Evolutionary conservation across 148 eudicot genomes (phyloP), one percentile per base, ranked within the genome.

Genomic region (Camellia sinensis): DNA sequence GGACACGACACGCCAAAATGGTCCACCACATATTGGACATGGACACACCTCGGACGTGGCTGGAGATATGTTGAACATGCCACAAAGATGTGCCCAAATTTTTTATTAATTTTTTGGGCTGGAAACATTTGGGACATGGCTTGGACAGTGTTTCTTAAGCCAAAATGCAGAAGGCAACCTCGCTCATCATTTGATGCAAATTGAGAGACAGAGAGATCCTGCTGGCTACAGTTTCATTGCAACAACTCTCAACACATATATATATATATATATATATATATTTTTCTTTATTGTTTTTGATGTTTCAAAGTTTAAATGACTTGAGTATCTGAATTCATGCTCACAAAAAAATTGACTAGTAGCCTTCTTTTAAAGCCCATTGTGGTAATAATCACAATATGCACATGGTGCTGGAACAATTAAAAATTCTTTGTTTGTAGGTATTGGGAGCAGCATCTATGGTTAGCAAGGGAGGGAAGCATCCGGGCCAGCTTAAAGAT

Each of bases 401-500:
- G 0, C 67, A 56, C 37, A 14, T 14, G 14, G 18, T 44, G 12
- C 45, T 76, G 18, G 45, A 37, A 22, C 67, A 43, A 74, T n/a
- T 17, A 8, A 44, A 81, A 54, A 69, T 59, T 21, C 17, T 4
- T 72, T 41, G 4, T 71, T 60, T 87, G 80, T 89, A 95, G 98
- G 99, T 97, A 60, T 75, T 97, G 60, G 97, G 97, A 84, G 99
- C 98, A 67, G 98, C 98, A 82, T 78, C 94, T 66, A 92, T 97
- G 97, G 99, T 84, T 10, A 78, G 81, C 63, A 79, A 82, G 41
- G 82, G 84, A 12, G 95, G 97, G 53, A 96, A 92, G 88, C 99
- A 94, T 82, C 99, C 99, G 3, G 98, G 91, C 61, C 97, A 96
- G 90, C 95, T 94, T 67, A 96, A 96, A 86, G 98, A 92, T 67